Evolutionary conservation across 139 green algal genomes (phyloP).

Genomic region (Axilococcus clingmanii): DNA sequence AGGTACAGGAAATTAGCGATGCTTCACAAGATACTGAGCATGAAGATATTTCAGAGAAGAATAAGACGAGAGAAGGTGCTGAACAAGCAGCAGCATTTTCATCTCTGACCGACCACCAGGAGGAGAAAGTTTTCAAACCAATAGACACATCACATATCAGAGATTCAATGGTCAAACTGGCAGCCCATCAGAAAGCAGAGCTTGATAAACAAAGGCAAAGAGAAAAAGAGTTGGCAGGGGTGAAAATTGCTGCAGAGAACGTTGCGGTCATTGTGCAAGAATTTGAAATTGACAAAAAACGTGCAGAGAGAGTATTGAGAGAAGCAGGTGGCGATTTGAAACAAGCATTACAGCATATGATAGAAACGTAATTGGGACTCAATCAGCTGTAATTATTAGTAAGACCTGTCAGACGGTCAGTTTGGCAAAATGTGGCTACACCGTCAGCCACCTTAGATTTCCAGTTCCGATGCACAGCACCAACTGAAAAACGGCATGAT

Average conservation of each 20-base stretch:
- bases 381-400: too few relatives aligned
- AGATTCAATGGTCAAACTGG: slow-evolving; percentile 54
- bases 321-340: slow-evolving; percentile 49
- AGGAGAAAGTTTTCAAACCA: slow-evolving; percentile 29
- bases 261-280: slow-evolving; percentile 52
- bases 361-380: slow-evolving; percentile 6
- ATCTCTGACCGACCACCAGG: slow-evolving; percentile 18
- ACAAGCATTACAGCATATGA: slow-evolving; percentile 39
- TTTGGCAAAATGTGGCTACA: too few relatives aligned
- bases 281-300: slow-evolving; percentile 65
- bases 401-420: too few relatives aligned
- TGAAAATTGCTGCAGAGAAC: slow-evolving; percentile 59
- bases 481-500: too few relatives aligned
- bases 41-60: slow-evolving; percentile 1
- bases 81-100: slow-evolving; percentile 27
- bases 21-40: too few relatives aligned
- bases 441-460: too few relatives aligned
- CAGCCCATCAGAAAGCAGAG: slow-evolving; percentile 43
- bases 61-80: slow-evolving; percentile 5
- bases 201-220: slow-evolving; percentile 39
- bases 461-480: too few relatives aligned
- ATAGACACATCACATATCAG: slow-evolving; percentile 33
- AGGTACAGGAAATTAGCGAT: too few relatives aligned
- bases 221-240: slow-evolving; percentile 62
- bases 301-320: slow-evolving; percentile 53